Evolutionary conservation across 106 monocot species (phyloP).

Genomic region (Allium cepa): DNA sequence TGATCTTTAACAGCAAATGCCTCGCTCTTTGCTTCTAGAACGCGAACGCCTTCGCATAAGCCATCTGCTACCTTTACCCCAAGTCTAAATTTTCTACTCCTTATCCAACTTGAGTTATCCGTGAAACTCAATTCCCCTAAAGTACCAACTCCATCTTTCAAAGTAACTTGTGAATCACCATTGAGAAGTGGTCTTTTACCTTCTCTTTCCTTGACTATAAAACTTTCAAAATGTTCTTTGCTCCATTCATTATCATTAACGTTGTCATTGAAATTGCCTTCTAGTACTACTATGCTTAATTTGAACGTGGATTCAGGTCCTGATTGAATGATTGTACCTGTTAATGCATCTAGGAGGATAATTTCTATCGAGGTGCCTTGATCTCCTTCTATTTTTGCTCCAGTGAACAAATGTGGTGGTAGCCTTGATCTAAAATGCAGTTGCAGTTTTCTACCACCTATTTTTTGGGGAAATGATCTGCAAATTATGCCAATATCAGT

Average conservation of each 20-base stretch:
- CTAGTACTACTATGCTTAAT: constrained; percentile 18
- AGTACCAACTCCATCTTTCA: constrained; percentile 15
- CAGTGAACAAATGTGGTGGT: constrained; percentile 19
- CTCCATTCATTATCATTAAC: constrained; percentile 16
- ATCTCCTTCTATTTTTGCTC: constrained; percentile 24
- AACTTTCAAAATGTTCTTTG: constrained; percentile 17
- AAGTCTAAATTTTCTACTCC: constrained; percentile 29
- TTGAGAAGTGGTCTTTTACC: constrained; percentile 34
- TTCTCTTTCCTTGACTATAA: constrained; percentile 22
- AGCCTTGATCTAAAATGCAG: constrained; percentile 18
- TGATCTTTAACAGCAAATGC: constrained; percentile 40
- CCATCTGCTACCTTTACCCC: constrained; percentile 22
- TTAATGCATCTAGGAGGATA: constrained; percentile 10
- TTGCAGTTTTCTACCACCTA: constrained; percentile 15
- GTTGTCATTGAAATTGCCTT: constrained; percentile 18
- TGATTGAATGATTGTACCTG: constrained; percentile 1
- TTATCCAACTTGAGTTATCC: constrained; percentile 49
- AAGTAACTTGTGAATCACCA: constrained; percentile 24
- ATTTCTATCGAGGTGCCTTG: constrained; percentile 16
- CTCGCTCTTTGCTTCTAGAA: constrained; percentile 30
- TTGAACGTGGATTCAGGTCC: constrained; percentile 16
- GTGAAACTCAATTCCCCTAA: constrained; percentile 30
- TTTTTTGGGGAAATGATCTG: constrained; percentile 25
- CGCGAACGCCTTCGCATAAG: constrained; percentile 12
- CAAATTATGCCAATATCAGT: background rate